These are phyloP conservation scores for Yamadazyma buinensis DNA, from an alignment of 1,139 yeast species.

Conservation along the genomic window DNA sequence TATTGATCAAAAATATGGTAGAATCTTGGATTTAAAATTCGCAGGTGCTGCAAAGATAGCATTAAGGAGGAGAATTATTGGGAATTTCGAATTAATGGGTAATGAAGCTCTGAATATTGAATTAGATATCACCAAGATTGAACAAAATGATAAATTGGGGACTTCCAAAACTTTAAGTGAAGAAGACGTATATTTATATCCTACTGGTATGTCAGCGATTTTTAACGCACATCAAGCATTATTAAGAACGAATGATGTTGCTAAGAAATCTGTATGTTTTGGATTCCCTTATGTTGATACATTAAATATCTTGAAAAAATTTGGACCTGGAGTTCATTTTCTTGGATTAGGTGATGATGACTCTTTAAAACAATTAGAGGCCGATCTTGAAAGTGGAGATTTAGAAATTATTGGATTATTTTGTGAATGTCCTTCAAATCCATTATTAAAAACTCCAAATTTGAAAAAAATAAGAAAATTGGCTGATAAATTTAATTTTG, in stretches of 20 bases:
- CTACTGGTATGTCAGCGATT: slow-evolving; percentile 92
- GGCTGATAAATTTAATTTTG: slow-evolving; percentile 68
- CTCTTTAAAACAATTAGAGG: slow-evolving; percentile 65
- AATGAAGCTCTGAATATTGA: slow-evolving; percentile 30
- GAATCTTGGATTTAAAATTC: slow-evolving; percentile 76
- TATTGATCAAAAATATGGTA: slow-evolving; percentile 86
- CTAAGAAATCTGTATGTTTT: slow-evolving; percentile 76
- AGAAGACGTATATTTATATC: slow-evolving; percentile 76
- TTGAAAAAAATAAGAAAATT: slow-evolving; percentile 58
- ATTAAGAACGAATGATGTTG: slow-evolving; percentile 27
- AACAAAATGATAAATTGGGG: slow-evolving; percentile 16
- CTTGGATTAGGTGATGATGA: slow-evolving; percentile 79
- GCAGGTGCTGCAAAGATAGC: slow-evolving; percentile 74
- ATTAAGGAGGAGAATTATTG: slow-evolving; percentile 70
- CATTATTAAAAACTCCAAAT: slow-evolving; percentile 80
- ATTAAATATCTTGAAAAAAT: slow-evolving; percentile 74
- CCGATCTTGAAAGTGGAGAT: slow-evolving; percentile 57
- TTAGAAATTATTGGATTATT: slow-evolving; percentile 64
- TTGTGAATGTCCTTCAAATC: slow-evolving; percentile 94
- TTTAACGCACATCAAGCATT: slow-evolving; percentile 76
- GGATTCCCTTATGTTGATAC: slow-evolving; percentile 97
- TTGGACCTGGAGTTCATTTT: slow-evolving; percentile 86
- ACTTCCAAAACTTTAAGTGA: slow-evolving; percentile 28
- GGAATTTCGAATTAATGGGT: slow-evolving; percentile 47
- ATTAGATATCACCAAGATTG: slow-evolving; percentile 23